Evolutionary conservation across 768 basidiomycete genomes (phyloP).

Genomic region (Phlegmacium glaucopus): DNA sequence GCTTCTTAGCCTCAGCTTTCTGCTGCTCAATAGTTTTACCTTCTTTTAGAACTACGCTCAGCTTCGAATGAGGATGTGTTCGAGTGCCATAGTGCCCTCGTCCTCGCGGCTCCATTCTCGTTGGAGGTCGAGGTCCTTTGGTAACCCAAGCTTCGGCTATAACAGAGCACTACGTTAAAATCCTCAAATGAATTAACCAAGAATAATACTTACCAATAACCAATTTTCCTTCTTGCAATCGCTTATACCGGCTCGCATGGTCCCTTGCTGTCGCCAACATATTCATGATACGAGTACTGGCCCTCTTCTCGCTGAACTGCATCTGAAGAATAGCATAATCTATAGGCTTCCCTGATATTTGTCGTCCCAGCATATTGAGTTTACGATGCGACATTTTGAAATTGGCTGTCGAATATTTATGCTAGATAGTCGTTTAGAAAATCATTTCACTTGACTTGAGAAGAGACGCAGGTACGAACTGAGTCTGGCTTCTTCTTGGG

Average conservation of each 20-base stretch:
- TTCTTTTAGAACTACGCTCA: slow-evolving; percentile 76
- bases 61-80: slow-evolving; percentile 67
- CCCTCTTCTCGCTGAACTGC: slow-evolving; percentile 93
- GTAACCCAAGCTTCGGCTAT: slow-evolving; percentile 93
- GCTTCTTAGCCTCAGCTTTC: slow-evolving; percentile 56
- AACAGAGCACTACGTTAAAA: neutral
- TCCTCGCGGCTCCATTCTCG: slow-evolving; percentile 77
- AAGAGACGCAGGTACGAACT: slow-evolving; percentile 15
- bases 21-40: slow-evolving; percentile 75
- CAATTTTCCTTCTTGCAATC: slow-evolving; percentile 65
- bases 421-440: slow-evolving; percentile 43
- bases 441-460: neutral
- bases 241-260: slow-evolving; percentile 78
- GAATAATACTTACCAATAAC: slow-evolving; percentile 66
- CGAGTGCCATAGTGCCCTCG: slow-evolving; percentile 79
- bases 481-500: slow-evolving; percentile 25
- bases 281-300: slow-evolving; percentile 80
- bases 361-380: slow-evolving; percentile 81
- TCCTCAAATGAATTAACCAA: neutral
- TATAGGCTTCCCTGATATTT: slow-evolving; percentile 88
- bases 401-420: slow-evolving; percentile 88
- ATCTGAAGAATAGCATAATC: slow-evolving; percentile 96
- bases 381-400: slow-evolving; percentile 96
- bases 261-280: slow-evolving; percentile 86
- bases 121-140: slow-evolving; percentile 66